Conservation (phyloP, 768 basidiomycete genomes). For the Calocera viscosa region DNA sequence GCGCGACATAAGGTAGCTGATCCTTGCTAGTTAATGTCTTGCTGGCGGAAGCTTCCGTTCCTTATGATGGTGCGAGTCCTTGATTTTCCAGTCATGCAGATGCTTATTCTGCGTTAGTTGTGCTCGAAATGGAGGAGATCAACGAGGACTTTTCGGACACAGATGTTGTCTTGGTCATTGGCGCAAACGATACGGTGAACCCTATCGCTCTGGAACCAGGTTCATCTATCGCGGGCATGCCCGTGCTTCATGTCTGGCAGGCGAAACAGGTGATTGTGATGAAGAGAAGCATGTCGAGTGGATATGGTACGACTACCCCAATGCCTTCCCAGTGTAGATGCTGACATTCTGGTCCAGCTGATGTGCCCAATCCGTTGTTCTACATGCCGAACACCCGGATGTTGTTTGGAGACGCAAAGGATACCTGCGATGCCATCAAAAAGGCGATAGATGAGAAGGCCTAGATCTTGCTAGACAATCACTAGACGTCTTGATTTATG, state of each 20-base stretch:
- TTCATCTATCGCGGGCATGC: slow-evolving; percentile 84
- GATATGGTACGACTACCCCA: slow-evolving; percentile 48
- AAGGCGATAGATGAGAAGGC: slow-evolving; percentile 20
- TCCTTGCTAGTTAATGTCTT: slow-evolving; percentile 47
- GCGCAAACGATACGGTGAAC: slow-evolving; percentile 87
- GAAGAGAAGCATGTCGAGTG: slow-evolving; percentile 83
- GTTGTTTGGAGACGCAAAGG: slow-evolving; percentile 86
- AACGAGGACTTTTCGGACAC: slow-evolving; percentile 84
- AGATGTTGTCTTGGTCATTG: slow-evolving; percentile 81
- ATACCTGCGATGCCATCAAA: slow-evolving; percentile 58
- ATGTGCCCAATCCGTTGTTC: slow-evolving; percentile 89
- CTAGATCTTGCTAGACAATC: slow-evolving; percentile 6
- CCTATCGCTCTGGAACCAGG: slow-evolving; percentile 79
- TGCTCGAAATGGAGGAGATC: slow-evolving; percentile 89
- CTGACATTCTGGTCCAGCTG: slow-evolving; percentile 39
- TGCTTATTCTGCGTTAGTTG: slow-evolving; percentile 39
- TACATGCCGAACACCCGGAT: slow-evolving; percentile 83
- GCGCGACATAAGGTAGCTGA: neutral
- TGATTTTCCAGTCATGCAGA: neutral
- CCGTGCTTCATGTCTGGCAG: slow-evolving; percentile 86
- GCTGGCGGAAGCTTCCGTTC: slow-evolving; percentile 78
- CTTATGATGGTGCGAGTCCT: slow-evolving; percentile 59
- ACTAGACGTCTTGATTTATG: neutral
- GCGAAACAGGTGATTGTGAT: slow-evolving; percentile 85
- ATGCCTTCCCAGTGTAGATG: neutral